Conservation (phyloP, 2,329 filamentous ascomycete species). For the Metarhizium sp. region DNA sequence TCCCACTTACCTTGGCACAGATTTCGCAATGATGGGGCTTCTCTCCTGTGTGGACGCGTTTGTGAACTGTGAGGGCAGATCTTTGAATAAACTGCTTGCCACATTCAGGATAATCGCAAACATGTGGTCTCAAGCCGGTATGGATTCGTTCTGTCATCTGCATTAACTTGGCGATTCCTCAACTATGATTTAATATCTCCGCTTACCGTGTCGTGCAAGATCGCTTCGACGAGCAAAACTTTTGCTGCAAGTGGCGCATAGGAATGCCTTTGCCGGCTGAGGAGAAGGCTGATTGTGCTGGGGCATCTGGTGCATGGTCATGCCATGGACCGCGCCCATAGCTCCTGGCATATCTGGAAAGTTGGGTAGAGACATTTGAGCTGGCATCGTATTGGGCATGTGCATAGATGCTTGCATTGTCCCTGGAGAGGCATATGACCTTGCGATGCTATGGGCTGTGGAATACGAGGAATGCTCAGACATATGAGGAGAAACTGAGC, state of each 20-base stretch:
- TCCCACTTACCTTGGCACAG: constrained; percentile 73
- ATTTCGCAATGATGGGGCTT: constrained; percentile 97
- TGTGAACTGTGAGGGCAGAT: constrained; percentile 89
- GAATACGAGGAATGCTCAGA: constrained; percentile 51
- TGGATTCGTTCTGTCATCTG: constrained; percentile 78
- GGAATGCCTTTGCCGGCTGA: constrained; percentile 58
- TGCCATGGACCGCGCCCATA: constrained; percentile 27
- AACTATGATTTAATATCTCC: neutral
- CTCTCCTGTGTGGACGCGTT: constrained; percentile 92
- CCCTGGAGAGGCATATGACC: constrained; percentile 44
- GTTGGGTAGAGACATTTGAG: constrained; percentile 31
- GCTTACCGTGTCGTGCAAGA: constrained; percentile 84
- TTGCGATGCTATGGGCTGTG: constrained; percentile 34
- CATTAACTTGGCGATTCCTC: neutral
- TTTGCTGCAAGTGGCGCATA: constrained; percentile 83
- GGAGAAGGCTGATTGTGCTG: constrained; percentile 23
- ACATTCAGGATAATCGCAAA: constrained; percentile 81
- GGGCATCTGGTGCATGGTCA: constrained; percentile 28
- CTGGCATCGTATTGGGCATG: constrained; percentile 32
- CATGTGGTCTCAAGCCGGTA: constrained; percentile 80
- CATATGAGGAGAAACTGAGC: constrained; percentile 48
- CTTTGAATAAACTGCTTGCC: constrained; percentile 97
- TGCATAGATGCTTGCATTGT: constrained; percentile 41
- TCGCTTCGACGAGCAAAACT: constrained; percentile 91
- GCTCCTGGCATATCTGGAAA: constrained; percentile 24